Evolutionary conservation across 129 eudicot species (phyloP), one percentile per base, ranked within the genome.

Genomic region (Helichrysum umbraculigerum): DNA sequence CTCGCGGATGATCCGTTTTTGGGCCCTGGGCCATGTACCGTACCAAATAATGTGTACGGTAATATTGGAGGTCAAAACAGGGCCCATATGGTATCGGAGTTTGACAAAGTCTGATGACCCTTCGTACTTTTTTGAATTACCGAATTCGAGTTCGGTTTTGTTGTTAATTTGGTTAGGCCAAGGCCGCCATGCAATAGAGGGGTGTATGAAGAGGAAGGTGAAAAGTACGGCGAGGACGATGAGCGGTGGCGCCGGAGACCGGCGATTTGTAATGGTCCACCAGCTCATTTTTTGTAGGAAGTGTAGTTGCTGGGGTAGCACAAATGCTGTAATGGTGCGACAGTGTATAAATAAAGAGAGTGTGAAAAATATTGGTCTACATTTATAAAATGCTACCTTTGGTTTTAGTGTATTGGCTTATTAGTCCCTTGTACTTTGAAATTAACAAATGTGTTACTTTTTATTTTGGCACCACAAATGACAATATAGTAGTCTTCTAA

Each of bases 11-110:
- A 94, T 94, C n/a, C 81, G 83, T 72, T 94, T 91, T 66, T 94
- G 96, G 52, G 86, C 34, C 5, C n/a, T 84, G 2, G 69, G 68
- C 98, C 98, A 94, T 4, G 61, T 70, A 28, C 98, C 98, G 86
- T 94, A 94, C 98, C 98, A 94, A 39, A 94, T 87, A 17, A 89
- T 86, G 83, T 94, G 90, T 52, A 89, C 90, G 78, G 96, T 91
- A 60, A 94, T 94, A 74, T 87, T 84, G 2, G 88, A 79, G 14
- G 97, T 88, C 30, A 94, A 91, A 57, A 94, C 97, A 0, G 98
- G 98, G 63, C 98, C 98, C 97, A 91, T 91, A 78, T 94, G 98
- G 88, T 94, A 94, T 70, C 80, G 75, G 73, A 94, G 78, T 28
- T 88, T 78, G 9, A 94, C 97, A 22, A 94, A 87, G 20, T 89